A percentile compares a stretch with the other conserved stretches of the same genome.
phyloP scores from a whole-genome alignment of 1,284 basidiomycete species.

The Rhodotorula sp. region DNA sequence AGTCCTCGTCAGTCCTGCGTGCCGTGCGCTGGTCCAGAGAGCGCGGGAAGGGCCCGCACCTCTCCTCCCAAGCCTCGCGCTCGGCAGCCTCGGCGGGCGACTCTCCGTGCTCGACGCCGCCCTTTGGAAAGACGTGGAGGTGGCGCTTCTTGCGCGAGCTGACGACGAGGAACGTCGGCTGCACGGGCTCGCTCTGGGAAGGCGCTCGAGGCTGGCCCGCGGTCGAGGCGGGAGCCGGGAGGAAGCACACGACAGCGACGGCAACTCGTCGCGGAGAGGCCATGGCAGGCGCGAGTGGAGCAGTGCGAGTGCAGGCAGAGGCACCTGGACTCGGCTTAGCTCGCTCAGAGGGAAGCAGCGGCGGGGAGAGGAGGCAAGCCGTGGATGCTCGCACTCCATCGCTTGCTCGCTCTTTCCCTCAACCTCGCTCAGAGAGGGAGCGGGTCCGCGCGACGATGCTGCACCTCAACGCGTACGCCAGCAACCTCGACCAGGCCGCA shows the following conservation, averaged over 20 bases:
- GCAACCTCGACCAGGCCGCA: conserved; percentile 10
- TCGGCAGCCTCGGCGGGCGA: conserved; percentile 15
- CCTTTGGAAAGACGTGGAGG: conserved; percentile 39
- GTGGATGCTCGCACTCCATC: too few species aligned
- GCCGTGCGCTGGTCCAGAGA: background rate
- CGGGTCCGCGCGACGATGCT: background rate
- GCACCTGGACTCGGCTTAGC: background rate
- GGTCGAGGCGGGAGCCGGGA: background rate
- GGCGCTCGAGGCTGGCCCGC: background rate
- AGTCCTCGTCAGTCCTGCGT: background rate
- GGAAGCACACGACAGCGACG: conserved; percentile 21
- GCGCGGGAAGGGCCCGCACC: conserved; percentile 12
- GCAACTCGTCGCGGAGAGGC: conserved; percentile 30
- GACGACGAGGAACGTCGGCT: conserved; percentile 28
- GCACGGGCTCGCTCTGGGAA: background rate
- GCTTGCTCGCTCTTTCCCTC: background rate
- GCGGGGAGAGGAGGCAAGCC: too few species aligned
- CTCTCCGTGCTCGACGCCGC: conserved; percentile 36
- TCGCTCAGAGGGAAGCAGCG: too few species aligned
- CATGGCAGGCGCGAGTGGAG: background rate
- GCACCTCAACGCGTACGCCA: conserved; percentile 7
- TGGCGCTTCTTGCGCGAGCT: conserved; percentile 30
- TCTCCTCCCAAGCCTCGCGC: conserved; percentile 41
- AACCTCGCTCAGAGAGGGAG: background rate
- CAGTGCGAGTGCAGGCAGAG: too few species aligned